phyloP scores from a whole-genome alignment of 2,329 filamentous ascomycete genomes.

The Diaporthe citri region DNA sequence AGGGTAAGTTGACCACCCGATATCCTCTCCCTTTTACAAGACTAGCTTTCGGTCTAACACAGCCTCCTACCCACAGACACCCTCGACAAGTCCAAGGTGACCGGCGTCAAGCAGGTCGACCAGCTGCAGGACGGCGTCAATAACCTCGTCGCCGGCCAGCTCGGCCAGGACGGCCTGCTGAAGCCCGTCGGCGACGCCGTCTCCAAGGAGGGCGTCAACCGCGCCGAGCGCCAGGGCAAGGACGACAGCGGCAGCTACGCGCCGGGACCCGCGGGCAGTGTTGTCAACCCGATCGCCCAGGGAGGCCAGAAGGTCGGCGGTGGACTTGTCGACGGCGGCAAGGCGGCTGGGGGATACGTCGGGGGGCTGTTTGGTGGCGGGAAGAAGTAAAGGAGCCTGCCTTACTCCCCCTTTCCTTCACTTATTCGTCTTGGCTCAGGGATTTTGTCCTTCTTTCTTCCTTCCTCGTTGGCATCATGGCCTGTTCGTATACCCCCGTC shows the following conservation, averaged over 20 bases:
- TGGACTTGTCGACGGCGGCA: slow-evolving; percentile 48
- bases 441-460: not conserved
- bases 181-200: slow-evolving; percentile 73
- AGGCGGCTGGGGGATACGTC: slow-evolving; percentile 49
- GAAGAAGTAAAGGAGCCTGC: slow-evolving; percentile 37
- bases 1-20: slow-evolving; percentile 72
- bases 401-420: not conserved
- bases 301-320: slow-evolving; percentile 46
- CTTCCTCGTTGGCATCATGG: not conserved
- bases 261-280: slow-evolving; percentile 43
- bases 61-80: too few species aligned
- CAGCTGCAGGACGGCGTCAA: slow-evolving; percentile 70
- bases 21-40: too few species aligned
- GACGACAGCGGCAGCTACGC: slow-evolving; percentile 69
- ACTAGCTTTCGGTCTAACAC: too few species aligned
- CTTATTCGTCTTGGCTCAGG: too few species aligned
- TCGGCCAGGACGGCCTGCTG: slow-evolving; percentile 76
- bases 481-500: slow-evolving; percentile 35
- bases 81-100: slow-evolving; percentile 66
- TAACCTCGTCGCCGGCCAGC: slow-evolving; percentile 70
- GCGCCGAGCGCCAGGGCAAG: slow-evolving; percentile 73
- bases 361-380: slow-evolving; percentile 52
- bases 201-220: slow-evolving; percentile 75
- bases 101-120: slow-evolving; percentile 41
- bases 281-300: slow-evolving; percentile 47